A percentile compares a stretch with the other conserved stretches of the same genome.
Conservation (phyloP, 2,329 filamentous ascomycete genomes). For the Dactylella cylindrospora region DNA sequence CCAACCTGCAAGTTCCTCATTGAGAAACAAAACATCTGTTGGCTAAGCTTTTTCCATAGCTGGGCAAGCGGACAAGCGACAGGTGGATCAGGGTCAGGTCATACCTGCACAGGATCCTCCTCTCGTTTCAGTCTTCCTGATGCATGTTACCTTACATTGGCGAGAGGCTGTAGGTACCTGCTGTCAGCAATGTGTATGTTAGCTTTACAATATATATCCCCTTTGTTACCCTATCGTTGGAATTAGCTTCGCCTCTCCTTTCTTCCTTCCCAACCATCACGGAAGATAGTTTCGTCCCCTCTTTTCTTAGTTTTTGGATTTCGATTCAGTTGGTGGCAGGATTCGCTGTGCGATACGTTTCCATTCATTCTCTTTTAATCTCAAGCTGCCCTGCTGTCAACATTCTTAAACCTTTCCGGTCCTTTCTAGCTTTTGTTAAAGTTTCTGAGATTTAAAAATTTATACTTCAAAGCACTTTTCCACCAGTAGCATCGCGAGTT, state of each 20-base stretch:
- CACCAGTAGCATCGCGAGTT: slow-evolving; percentile 35
- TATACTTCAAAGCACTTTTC: background rate
- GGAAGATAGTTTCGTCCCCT: too few relatives aligned
- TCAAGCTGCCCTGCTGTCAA: slow-evolving; percentile 5
- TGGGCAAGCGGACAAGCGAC: slow-evolving; percentile 15
- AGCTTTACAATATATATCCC: slow-evolving; percentile 9
- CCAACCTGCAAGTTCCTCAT: slow-evolving; percentile 11
- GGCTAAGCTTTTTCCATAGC: slow-evolving; percentile 35
- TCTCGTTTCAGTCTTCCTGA: too few relatives aligned
- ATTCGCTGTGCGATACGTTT: slow-evolving; percentile 43
- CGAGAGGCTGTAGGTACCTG: too few relatives aligned
- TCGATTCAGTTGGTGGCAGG: slow-evolving; percentile 23
- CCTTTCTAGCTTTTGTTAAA: too few relatives aligned
- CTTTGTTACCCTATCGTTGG: slow-evolving; percentile 25
- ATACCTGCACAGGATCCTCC: too few relatives aligned
- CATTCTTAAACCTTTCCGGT: slow-evolving; percentile 38
- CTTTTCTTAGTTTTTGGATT: slow-evolving; percentile 24
- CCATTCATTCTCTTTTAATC: slow-evolving; percentile 30
- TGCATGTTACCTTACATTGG: slow-evolving; percentile 23
- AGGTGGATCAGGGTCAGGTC: slow-evolving; percentile 41
- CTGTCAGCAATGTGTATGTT: too few relatives aligned
- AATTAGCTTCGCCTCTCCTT: slow-evolving; percentile 6
- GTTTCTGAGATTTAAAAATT: too few relatives aligned
- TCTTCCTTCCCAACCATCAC: slow-evolving; percentile 11
- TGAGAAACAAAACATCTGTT: slow-evolving; percentile 1